Conservation (phyloP, 2,329 filamentous ascomycete species). For the Parafenestella ontariensis region DNA sequence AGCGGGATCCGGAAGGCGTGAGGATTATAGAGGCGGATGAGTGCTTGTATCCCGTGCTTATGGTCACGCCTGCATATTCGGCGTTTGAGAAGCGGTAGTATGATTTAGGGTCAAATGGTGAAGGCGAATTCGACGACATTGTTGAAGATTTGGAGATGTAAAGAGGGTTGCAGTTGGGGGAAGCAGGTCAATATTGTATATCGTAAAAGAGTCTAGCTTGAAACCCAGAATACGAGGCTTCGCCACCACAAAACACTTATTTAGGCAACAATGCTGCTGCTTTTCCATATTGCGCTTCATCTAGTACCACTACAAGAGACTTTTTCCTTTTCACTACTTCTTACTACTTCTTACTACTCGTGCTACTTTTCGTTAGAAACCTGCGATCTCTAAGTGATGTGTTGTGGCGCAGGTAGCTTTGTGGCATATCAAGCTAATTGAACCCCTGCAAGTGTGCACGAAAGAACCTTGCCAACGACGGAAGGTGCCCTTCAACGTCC, state of each 20-base stretch:
- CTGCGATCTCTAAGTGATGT: no score
- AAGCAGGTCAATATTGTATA: background rate
- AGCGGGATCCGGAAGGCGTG: conserved; percentile 1
- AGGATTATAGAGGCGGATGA: conserved; percentile 9
- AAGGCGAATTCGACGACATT: background rate
- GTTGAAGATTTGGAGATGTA: background rate
- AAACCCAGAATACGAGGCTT: background rate
- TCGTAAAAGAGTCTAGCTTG: background rate
- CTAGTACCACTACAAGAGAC: no score
- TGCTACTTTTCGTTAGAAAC: no score
- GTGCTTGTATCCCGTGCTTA: conserved; percentile 5
- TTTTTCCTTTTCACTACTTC: no score
- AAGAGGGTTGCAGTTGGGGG: background rate
- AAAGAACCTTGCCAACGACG: no score
- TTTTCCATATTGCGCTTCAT: no score
- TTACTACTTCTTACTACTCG: no score
- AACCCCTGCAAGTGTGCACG: no score
- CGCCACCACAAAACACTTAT: background rate
- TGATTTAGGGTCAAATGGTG: conserved; percentile 6
- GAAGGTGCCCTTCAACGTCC: no score
- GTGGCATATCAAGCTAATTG: no score
- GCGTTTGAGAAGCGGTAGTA: conserved; percentile 17
- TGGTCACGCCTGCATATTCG: background rate
- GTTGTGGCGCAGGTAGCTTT: no score
- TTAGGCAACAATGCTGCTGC: no score